These are phyloP conservation scores for Quercus variabilis DNA, from an alignment of 306 rosid genomes.

Conservation along the genomic window DNA sequence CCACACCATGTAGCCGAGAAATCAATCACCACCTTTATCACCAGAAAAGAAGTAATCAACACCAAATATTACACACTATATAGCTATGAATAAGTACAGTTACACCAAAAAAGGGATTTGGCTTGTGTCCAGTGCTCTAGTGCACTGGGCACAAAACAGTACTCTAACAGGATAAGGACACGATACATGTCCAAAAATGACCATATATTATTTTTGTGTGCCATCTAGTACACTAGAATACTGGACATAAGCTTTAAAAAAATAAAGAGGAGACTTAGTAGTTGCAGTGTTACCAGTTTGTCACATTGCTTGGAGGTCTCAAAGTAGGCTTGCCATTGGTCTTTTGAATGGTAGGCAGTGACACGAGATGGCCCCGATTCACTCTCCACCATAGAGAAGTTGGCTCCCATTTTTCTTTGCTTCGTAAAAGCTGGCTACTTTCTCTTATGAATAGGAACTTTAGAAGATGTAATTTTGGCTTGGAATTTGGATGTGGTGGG, in stretches of 20 bases:
- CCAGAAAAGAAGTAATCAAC: background rate
- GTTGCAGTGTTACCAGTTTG: conserved; percentile 57
- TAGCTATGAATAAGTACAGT: too few species aligned
- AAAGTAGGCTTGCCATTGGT: conserved; percentile 56
- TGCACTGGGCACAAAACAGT: accelerated
- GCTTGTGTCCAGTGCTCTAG: too few species aligned
- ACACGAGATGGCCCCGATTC: conserved; percentile 28
- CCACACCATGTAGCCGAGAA: conserved; percentile 85
- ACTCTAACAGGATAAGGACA: accelerated
- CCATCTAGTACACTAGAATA: too few species aligned
- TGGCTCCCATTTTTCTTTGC: conserved; percentile 43
- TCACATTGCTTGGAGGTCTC: conserved; percentile 41
- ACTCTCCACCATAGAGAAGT: conserved; percentile 20
- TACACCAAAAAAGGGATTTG: too few species aligned
- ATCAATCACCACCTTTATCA: conserved; percentile 66
- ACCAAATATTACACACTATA: background rate
- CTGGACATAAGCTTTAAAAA: too few species aligned
- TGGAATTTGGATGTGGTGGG: background rate
- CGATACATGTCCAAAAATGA: too few species aligned
- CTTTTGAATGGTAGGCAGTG: conserved; percentile 40
- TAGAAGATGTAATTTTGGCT: background rate
- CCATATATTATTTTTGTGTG: too few species aligned
- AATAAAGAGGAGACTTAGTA: background rate
- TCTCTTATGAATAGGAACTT: background rate
- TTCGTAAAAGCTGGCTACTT: background rate